Evolutionary conservation across 2,329 filamentous ascomycete species (phyloP).

Genomic region (Arthrobotrys entomopaga): DNA sequence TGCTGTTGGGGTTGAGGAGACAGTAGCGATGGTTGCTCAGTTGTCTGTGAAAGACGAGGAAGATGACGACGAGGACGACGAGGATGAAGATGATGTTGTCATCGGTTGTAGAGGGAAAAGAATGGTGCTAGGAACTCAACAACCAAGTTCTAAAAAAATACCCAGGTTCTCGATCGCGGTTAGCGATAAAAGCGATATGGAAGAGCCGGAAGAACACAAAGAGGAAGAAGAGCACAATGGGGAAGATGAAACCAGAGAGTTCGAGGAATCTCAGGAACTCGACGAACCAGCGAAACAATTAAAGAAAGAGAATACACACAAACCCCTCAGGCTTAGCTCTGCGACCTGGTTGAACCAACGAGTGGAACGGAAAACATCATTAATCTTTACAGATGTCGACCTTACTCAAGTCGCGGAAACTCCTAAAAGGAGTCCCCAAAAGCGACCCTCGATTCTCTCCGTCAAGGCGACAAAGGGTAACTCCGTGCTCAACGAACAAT

Average conservation of each 20-base stretch:
- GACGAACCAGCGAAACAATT: no score
- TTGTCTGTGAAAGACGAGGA: conserved; percentile 16
- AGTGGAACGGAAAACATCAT: background rate
- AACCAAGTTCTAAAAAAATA: background rate
- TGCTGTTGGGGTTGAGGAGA: background rate
- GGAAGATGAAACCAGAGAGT: background rate
- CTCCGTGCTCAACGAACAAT: background rate
- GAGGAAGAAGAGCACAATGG: background rate
- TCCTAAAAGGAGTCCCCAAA: conserved; percentile 17
- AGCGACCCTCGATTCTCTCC: conserved; percentile 10
- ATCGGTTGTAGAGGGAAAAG: conserved; percentile 26
- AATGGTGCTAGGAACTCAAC: conserved; percentile 9
- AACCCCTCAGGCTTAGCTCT: conserved; percentile 29
- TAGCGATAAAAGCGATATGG: conserved; percentile 24
- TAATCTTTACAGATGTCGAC: conserved; percentile 5
- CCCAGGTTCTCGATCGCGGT: conserved; percentile 11
- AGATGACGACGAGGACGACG: conserved; percentile 23
- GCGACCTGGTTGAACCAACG: conserved; percentile 22
- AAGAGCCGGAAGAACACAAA: background rate
- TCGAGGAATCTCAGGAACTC: no score
- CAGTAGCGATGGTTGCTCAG: background rate
- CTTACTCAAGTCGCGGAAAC: background rate
- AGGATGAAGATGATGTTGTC: conserved; percentile 26
- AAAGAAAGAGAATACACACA: conserved; percentile 8
- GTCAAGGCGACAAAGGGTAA: conserved; percentile 11